Evolutionary conservation across 768 basidiomycete species (phyloP).

Genomic region (Lentinula detonsa): DNA sequence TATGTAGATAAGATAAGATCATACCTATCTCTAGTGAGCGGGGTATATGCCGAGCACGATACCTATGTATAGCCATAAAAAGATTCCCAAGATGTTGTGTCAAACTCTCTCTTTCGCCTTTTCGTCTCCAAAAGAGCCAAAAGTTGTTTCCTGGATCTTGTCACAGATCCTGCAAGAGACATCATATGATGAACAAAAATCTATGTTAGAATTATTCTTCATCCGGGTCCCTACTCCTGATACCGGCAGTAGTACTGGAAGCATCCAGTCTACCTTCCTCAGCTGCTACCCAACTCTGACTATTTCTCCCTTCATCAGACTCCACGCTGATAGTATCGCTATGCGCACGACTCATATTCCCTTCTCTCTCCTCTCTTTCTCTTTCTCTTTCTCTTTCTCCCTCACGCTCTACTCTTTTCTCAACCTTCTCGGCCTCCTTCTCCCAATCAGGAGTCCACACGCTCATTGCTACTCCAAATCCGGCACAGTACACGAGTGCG

Average conservation of each 20-base stretch:
- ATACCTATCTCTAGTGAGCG: no score
- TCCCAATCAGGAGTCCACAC: conserved; percentile 60
- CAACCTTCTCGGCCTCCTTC: conserved; percentile 58
- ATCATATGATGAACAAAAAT: no score
- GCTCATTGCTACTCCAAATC: conserved; percentile 47
- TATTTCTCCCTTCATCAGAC: background rate
- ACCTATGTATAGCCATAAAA: no score
- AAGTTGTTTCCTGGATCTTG: no score
- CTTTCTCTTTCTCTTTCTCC: background rate
- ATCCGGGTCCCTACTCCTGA: background rate
- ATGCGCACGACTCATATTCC: background rate
- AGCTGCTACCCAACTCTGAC: background rate
- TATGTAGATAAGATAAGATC: background rate
- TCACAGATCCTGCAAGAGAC: no score
- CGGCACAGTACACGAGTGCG: conserved; percentile 53
- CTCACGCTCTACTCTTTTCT: conserved; percentile 45
- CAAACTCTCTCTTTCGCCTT: no score
- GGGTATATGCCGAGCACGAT: no score
- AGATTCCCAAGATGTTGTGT: no score
- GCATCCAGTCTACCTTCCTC: background rate
- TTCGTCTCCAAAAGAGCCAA: no score
- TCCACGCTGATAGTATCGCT: background rate
- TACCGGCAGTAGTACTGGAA: background rate
- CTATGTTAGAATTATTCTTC: no score
- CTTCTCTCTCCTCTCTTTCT: background rate